Base-by-base conservation (phyloP, 148 eudicot species). In the Chenopodium quinoa region DNA sequence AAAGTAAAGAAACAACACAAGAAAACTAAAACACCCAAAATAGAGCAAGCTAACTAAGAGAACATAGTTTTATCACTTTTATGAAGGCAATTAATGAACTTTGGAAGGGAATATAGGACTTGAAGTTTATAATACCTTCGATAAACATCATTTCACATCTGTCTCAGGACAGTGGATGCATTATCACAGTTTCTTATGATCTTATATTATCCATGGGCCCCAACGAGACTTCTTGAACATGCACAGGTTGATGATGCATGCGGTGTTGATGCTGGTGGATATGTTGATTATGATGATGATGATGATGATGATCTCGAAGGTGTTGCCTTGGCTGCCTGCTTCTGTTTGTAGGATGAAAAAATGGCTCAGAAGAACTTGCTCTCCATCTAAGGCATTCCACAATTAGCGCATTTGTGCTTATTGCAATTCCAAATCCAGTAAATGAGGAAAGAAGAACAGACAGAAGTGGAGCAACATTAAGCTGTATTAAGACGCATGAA, bases 401-500 rank as follows among this genome's bases (percentile, higher is more conserved):
- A 52, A 85, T 56, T 19, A 85, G 50, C 12, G 87, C 84, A 47
- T 82, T 85, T 58, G 84, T 82, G 79, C 87, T 85, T 56, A 85
- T 85, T 44, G 87, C 84, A 31, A 85, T 85, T 56, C 87, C 87
- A 75, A 81, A 85, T 60, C 87, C 87, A 47, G 84, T 85, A 25
- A 85, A 85, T 60, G 87, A 81, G 10, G 87, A 78, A 29, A 85
- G 87, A 47, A 85, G 87, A 67, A 85, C 78, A 19, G 87, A 85
- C 40, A 85, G 78, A 70, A 85, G 67, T 52, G 86, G 62, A 46
- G 75, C 68, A 44, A 84, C 86, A 81, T 84, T 84, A 8, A 84
- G 84, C 86, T 84, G 84, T 64, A n/a, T 65, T 48, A 81, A 73
- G 60, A 78, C 5, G 25, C 9, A 19, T 37, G 9, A 66, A 54